Evolutionary conservation across 1,284 basidiomycete species (phyloP).

Genomic region (Ustilago shanxiensis): DNA sequence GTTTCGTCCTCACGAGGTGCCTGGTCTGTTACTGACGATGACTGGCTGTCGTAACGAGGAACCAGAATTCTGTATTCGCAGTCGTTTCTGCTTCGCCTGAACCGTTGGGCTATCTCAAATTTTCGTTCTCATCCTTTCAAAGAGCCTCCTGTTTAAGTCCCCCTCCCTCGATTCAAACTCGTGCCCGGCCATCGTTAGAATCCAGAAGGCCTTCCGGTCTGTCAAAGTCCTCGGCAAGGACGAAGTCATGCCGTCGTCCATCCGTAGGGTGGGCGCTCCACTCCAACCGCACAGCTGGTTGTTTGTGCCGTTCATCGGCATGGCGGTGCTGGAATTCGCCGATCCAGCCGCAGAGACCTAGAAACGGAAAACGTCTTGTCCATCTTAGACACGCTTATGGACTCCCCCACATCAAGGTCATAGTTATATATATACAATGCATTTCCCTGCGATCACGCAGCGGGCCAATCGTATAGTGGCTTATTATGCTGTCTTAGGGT

Average conservation of each 20-base stretch:
- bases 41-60: not conserved
- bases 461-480: slow-evolving; percentile 54
- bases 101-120: slow-evolving; percentile 24
- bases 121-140: slow-evolving; percentile 12
- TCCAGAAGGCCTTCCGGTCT: not conserved
- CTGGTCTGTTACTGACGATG: no score
- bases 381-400: no score
- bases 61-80: not conserved
- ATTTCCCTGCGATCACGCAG: not conserved
- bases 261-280: not conserved
- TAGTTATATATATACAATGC: not conserved
- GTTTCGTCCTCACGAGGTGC: no score
- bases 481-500: slow-evolving; percentile 47
- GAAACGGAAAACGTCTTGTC: not conserved
- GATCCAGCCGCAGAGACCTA: not conserved
- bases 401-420: no score
- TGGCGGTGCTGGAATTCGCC: not conserved
- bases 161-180: not conserved
- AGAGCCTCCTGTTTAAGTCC: not conserved
- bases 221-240: not conserved
- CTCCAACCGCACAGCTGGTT: not conserved
- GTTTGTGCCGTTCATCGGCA: not conserved
- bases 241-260: not conserved
- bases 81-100: not conserved
- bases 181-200: no score